Base-by-base conservation (phyloP, 345 rosid genomes). In the Linum lewisii region DNA sequence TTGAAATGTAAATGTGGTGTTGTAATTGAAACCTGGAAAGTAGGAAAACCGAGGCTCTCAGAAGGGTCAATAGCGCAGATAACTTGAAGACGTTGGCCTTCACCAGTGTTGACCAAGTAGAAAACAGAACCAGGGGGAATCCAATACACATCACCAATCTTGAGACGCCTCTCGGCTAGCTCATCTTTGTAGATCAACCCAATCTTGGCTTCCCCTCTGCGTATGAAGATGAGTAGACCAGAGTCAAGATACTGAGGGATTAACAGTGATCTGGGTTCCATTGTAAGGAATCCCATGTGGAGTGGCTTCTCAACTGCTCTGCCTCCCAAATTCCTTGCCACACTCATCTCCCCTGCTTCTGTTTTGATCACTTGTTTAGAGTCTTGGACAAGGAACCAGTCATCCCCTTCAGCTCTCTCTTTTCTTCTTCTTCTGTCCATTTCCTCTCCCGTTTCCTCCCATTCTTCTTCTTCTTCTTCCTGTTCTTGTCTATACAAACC, bases 241-340 rank as follows among this genome's bases (percentile, higher is more conserved):
- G 95, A 84, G 62, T 89, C 96, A 8, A 82, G 76, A 66, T 87
- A 93, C 74, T 82, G 95, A 65, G 96, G 99, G 36, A 93, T 59
- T 75, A 89, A 82, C 51, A 89, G 90, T 45, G 80, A 47, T 26
- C 74, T 62, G 21, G 99, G 97, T 70, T 89, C 92, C 97, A 93
- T 89, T 1, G 84, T 77, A 51, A 93, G 79, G 79, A 89, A 84
- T 18, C 96, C 97, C 37, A 87, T 80, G 64, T 87, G 87, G 83
- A 80, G 62, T 21, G 83, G 80, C 65, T 76, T 81, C 58, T 83
- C 84, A 7, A 74, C 49, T 20, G 75, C 67, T 58, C 74, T 74
- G 36, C 85, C 78, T 15, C 75, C 56, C 49, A 67, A 56, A 49
- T 78, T 79, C 72, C 60, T 75, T 44, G 80, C 77, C 5, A 85